phyloP scores from a whole-genome alignment of 2,329 filamentous ascomycete genomes.

The Clonostachys rosea region DNA sequence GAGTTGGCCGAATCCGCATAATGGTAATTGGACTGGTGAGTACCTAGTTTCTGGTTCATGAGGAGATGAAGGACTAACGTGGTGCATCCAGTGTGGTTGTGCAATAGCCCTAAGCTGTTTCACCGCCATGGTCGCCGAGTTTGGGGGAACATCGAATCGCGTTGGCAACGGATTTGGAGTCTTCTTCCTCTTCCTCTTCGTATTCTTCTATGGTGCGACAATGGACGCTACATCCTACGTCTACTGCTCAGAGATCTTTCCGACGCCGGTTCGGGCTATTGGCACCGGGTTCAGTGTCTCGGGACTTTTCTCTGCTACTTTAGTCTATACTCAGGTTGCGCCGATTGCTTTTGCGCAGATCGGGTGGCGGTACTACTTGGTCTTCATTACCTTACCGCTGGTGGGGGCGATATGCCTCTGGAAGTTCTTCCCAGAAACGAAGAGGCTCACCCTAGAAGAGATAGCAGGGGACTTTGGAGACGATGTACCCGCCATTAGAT shows the following conservation, averaged over 20 bases:
- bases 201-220: background rate
- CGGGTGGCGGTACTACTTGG: background rate
- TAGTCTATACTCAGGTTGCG: constrained; percentile 3
- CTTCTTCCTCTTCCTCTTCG: background rate
- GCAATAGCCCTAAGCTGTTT: background rate
- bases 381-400: background rate
- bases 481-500: no score
- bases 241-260: constrained; percentile 8
- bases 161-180: background rate
- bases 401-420: background rate
- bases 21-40: background rate
- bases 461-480: background rate
- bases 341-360: background rate
- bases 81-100: background rate
- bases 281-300: constrained; percentile 4
- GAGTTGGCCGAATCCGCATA: background rate
- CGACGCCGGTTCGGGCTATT: constrained; percentile 5
- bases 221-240: constrained; percentile 7
- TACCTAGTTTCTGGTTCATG: background rate
- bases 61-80: no score
- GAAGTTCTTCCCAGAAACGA: background rate
- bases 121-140: background rate
- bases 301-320: constrained; percentile 1
- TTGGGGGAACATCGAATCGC: background rate
- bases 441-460: background rate